Evolutionary conservation across 1,139 yeast genomes (phyloP).

Genomic region (Protomyces inouyei): DNA sequence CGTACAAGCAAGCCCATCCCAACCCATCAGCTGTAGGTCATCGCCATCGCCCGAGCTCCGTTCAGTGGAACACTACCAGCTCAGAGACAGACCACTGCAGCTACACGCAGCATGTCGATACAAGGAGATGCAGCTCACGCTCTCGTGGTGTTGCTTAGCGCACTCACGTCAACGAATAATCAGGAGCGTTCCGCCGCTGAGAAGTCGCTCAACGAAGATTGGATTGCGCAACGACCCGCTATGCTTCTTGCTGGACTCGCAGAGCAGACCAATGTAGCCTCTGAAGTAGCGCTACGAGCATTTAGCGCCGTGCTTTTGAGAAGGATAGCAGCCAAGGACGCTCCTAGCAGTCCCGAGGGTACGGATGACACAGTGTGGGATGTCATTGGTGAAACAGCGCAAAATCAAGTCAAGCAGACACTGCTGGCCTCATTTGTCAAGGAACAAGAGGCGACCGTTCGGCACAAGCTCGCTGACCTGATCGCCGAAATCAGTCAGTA

Average conservation of each 20-base stretch:
- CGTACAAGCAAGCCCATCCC: too few species aligned
- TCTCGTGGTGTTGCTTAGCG: conserved; percentile 56
- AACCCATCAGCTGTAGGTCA: too few species aligned
- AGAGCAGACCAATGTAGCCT: conserved; percentile 56
- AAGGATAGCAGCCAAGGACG: conserved; percentile 68
- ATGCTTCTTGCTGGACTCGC: conserved; percentile 72
- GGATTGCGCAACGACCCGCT: conserved; percentile 61
- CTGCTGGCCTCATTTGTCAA: conserved; percentile 69
- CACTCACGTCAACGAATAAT: conserved; percentile 75
- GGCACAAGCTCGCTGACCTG: conserved; percentile 91
- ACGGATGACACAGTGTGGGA: conserved; percentile 50
- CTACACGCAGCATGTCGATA: not conserved
- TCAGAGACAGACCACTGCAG: not conserved
- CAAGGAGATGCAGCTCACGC: conserved; percentile 46
- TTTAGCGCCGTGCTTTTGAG: conserved; percentile 86
- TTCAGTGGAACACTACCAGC: too few species aligned
- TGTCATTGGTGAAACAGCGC: conserved; percentile 55
- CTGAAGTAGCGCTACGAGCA: conserved; percentile 42
- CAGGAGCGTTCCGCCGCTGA: conserved; percentile 72
- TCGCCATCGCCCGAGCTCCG: too few species aligned
- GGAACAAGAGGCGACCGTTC: conserved; percentile 62
- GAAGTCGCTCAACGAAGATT: conserved; percentile 60
- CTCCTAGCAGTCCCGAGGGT: conserved; percentile 64
- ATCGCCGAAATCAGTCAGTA: conserved; percentile 74
- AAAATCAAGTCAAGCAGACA: conserved; percentile 57